phyloP scores from a whole-genome alignment of 1,284 basidiomycete genomes.

The Apiotrichum brassicae region DNA sequence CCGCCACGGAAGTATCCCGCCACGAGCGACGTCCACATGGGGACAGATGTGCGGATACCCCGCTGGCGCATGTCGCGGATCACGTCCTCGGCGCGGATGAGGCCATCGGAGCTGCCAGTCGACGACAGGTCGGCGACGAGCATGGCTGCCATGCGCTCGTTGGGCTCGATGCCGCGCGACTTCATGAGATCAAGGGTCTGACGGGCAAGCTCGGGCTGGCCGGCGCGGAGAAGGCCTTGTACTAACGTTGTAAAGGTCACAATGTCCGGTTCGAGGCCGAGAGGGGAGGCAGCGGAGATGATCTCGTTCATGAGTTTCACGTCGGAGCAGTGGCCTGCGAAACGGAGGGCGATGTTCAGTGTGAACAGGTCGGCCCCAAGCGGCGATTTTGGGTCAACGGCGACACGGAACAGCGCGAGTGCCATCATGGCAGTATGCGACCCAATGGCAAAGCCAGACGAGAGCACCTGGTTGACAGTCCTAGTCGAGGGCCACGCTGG shows the following conservation, averaged over 20 bases:
- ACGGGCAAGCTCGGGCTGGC: slow-evolving; percentile 60
- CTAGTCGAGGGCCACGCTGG: slow-evolving; percentile 34
- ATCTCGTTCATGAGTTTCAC: slow-evolving; percentile 58
- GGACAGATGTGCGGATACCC: slow-evolving; percentile 31
- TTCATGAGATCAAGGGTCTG: slow-evolving; percentile 63
- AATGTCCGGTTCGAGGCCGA: slow-evolving; percentile 59
- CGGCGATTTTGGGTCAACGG: slow-evolving; percentile 26
- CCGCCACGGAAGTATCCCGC: slow-evolving; percentile 42
- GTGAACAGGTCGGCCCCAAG: slow-evolving; percentile 60
- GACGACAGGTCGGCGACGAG: slow-evolving; percentile 66
- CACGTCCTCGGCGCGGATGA: slow-evolving; percentile 61
- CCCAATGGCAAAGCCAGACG: slow-evolving; percentile 31
- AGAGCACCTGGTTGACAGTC: slow-evolving; percentile 42
- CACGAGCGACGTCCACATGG: slow-evolving; percentile 48
- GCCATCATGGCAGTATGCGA: slow-evolving; percentile 24
- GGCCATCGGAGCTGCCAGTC: slow-evolving; percentile 52
- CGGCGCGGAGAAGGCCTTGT: slow-evolving; percentile 61
- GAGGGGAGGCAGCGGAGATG: slow-evolving; percentile 52
- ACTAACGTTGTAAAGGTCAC: slow-evolving; percentile 75
- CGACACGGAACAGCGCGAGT: slow-evolving; percentile 31
- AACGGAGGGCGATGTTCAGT: slow-evolving; percentile 68
- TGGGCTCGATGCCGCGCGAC: slow-evolving; percentile 64
- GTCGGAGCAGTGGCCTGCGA: slow-evolving; percentile 58
- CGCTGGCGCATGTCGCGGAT: slow-evolving; percentile 63
- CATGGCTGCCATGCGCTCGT: slow-evolving; percentile 63